phyloP scores from a whole-genome alignment of 2,329 filamentous ascomycete species.

The Microsporum canis region DNA sequence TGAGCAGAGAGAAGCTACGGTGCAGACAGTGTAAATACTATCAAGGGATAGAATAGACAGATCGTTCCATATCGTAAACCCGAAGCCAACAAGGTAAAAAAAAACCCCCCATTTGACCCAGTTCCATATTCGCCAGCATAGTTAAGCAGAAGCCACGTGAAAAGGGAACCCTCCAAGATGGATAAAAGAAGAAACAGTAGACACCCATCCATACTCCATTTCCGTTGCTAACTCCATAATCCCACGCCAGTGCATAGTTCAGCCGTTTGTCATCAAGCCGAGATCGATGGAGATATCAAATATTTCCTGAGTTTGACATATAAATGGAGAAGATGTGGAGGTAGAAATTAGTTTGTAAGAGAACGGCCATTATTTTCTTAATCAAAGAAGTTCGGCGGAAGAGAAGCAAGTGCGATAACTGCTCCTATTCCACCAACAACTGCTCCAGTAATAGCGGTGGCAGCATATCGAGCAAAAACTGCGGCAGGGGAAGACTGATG shows the following conservation, averaged over 20 bases:
- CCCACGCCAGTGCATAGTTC: background rate
- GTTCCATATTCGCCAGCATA: background rate
- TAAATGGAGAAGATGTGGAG: background rate
- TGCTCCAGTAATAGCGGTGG: conserved; percentile 31
- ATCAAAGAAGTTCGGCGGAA: conserved; percentile 35
- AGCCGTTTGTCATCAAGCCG: too few species aligned
- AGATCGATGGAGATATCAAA: too few species aligned
- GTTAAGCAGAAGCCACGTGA: background rate
- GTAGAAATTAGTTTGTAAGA: background rate
- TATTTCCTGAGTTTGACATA: too few species aligned
- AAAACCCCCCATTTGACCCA: too few species aligned
- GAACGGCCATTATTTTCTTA: conserved; percentile 12
- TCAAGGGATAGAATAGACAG: too few species aligned
- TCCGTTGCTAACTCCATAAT: background rate
- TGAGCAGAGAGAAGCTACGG: too few species aligned
- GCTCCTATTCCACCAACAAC: conserved; percentile 33
- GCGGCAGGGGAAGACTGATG: conserved; percentile 8
- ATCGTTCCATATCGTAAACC: too few species aligned
- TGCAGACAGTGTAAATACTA: too few species aligned
- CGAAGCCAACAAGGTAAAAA: too few species aligned
- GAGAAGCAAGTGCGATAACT: conserved; percentile 30
- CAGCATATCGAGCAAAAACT: conserved; percentile 27
- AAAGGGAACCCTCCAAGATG: background rate
- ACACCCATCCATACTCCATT: background rate
- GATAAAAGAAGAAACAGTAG: background rate